These are phyloP conservation scores for Infundibulicybe gibba DNA, from an alignment of 768 basidiomycete species.

Conservation along the genomic window DNA sequence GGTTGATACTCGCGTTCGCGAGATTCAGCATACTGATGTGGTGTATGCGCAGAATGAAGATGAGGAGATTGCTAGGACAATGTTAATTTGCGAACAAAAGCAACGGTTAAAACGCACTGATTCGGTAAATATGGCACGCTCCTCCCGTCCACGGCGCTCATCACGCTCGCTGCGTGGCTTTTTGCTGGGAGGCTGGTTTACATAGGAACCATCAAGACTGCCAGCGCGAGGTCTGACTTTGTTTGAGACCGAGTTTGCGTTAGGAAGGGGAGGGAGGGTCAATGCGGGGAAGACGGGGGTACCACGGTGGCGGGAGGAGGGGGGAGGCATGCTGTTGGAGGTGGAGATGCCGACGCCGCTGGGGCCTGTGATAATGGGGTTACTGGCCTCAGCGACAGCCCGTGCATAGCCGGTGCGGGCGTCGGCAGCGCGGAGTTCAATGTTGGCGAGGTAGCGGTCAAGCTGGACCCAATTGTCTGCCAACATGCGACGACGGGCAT, in stretches of 20 bases:
- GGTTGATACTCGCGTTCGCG: slow-evolving; percentile 1
- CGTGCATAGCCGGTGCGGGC: slow-evolving; percentile 44
- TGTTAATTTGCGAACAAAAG: slow-evolving; percentile 1
- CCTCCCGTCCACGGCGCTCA: slow-evolving; percentile 17
- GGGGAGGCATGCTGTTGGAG: slow-evolving; percentile 1
- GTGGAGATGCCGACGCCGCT: slow-evolving; percentile 21
- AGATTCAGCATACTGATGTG: slow-evolving; percentile 5
- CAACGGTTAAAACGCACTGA: slow-evolving; percentile 17
- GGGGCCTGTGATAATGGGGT: slow-evolving; percentile 33
- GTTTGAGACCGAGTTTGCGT: slow-evolving; percentile 17
- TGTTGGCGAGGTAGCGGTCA: slow-evolving; percentile 38
- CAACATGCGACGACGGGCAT: slow-evolving; percentile 39
- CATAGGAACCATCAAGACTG: slow-evolving; percentile 26
- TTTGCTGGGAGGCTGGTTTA: slow-evolving; percentile 46
- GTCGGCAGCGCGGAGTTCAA: slow-evolving; percentile 46
- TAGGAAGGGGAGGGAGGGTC: slow-evolving; percentile 38
- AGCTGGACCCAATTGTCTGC: slow-evolving; percentile 49
- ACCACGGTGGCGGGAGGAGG: slow-evolving; percentile 1
- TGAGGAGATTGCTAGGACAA: slow-evolving; percentile 6
- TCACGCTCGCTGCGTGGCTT: slow-evolving; percentile 25
- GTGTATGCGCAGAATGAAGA: neutral
- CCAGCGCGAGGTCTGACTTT: slow-evolving; percentile 28
- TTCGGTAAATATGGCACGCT: slow-evolving; percentile 23
- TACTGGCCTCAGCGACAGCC: slow-evolving; percentile 41
- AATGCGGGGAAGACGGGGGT: slow-evolving; percentile 28